These are phyloP conservation scores for Pulchroboletus neoregius DNA, from an alignment of 1,284 basidiomycete genomes.

Conservation along the genomic window DNA sequence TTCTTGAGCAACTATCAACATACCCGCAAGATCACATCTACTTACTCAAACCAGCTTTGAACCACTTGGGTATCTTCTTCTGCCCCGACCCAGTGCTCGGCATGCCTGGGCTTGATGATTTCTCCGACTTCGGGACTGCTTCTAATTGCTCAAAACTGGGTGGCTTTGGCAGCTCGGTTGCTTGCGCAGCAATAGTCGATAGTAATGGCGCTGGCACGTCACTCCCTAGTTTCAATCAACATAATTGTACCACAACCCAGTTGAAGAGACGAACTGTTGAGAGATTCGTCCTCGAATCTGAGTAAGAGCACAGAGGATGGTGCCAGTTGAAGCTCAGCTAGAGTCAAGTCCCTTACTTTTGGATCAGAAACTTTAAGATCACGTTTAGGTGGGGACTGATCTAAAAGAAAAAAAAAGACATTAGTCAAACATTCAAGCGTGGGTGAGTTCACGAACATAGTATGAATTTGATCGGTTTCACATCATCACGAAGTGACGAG, in stretches of 20 bases:
- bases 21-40: conserved; percentile 8
- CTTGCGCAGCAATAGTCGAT: conserved; percentile 50
- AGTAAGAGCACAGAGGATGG: conserved; percentile 77
- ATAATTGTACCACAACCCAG: not conserved
- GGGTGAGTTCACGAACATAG: conserved; percentile 54
- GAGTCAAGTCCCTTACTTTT: conserved; percentile 58
- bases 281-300: conserved; percentile 64
- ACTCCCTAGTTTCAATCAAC: conserved; percentile 36
- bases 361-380: conserved; percentile 79
- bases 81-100: conserved; percentile 28
- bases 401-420: conserved; percentile 35
- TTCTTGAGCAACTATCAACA: conserved; percentile 9
- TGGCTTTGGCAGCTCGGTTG: conserved; percentile 59
- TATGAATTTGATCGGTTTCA: conserved; percentile 73
- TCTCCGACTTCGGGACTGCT: conserved; percentile 14
- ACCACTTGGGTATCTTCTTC: conserved; percentile 72
- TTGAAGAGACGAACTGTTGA: conserved; percentile 55
- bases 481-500: conserved; percentile 64
- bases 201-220: conserved; percentile 62
- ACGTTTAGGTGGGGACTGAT: conserved; percentile 75
- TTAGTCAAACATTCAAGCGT: conserved; percentile 1
- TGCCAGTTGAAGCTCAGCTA: conserved; percentile 70
- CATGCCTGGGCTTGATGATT: conserved; percentile 25
- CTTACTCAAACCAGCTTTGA: conserved; percentile 57
- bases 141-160: conserved; percentile 32